Evolutionary conservation across 495 filamentous ascomycete genomes (phyloP).

Genomic region (Aspergillus bridgeri): DNA sequence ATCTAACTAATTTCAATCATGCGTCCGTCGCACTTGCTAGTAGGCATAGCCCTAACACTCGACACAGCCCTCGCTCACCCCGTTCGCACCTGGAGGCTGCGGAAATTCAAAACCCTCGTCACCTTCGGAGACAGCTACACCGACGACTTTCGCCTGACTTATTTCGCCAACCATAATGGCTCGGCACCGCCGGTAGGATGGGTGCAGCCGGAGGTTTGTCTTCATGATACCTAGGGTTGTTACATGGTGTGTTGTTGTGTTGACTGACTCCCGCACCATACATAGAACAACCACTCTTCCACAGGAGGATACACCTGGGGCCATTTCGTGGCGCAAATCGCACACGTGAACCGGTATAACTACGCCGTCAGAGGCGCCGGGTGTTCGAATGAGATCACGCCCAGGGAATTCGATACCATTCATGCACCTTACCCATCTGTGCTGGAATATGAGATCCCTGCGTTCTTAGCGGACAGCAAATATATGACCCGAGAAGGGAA

Average conservation of each 20-base stretch:
- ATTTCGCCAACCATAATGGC: slow-evolving; percentile 57
- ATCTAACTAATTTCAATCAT: not conserved
- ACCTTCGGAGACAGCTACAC: slow-evolving; percentile 75
- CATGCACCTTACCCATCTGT: slow-evolving; percentile 57
- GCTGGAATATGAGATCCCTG: slow-evolving; percentile 63
- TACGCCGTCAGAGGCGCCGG: slow-evolving; percentile 69
- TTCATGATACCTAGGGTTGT: too few species aligned
- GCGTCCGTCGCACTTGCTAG: not conserved
- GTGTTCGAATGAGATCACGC: slow-evolving; percentile 64
- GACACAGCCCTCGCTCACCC: not conserved
- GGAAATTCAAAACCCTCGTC: slow-evolving; percentile 49
- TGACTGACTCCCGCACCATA: not conserved
- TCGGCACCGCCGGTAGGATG: slow-evolving; percentile 59
- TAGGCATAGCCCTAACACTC: not conserved
- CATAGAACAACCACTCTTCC: slow-evolving; percentile 46
- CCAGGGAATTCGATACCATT: slow-evolving; percentile 46
- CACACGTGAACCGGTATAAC: slow-evolving; percentile 61
- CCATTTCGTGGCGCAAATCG: slow-evolving; percentile 54
- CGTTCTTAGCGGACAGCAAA: slow-evolving; percentile 59
- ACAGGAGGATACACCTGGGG: slow-evolving; percentile 67
- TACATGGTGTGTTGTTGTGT: too few species aligned
- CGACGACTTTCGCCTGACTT: slow-evolving; percentile 61
- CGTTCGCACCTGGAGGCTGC: slow-evolving; percentile 25
- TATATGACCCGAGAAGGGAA: slow-evolving; percentile 37
- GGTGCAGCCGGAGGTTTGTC: slow-evolving; percentile 38